These are phyloP conservation scores for Vaccinium darrowii DNA, from an alignment of 148 eudicot species.

Conservation along the genomic window DNA sequence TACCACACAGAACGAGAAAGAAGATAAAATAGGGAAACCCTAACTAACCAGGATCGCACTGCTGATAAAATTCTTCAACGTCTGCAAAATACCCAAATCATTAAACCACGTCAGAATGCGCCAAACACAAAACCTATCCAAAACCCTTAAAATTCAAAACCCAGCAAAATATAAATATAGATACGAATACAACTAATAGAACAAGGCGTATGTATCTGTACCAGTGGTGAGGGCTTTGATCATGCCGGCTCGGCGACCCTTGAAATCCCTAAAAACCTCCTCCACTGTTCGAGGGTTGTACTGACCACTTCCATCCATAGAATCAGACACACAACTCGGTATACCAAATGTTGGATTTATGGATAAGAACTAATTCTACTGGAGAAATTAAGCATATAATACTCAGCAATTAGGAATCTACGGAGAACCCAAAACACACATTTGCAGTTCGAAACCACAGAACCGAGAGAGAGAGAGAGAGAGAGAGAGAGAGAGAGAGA, in stretches of 20 bases:
- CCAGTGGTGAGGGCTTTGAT: constrained; percentile 42
- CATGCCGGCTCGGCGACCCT: constrained; percentile 40
- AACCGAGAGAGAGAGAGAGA: background rate
- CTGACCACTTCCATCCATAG: constrained; percentile 24
- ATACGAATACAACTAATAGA: background rate
- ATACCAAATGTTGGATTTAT: background rate
- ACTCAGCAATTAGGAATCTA: background rate
- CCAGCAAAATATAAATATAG: background rate
- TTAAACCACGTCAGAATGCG: background rate
- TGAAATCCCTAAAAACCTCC: constrained; percentile 39
- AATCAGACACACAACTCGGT: background rate
- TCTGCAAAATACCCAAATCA: constrained; percentile 27
- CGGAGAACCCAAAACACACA: background rate
- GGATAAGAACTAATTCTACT: background rate
- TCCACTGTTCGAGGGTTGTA: constrained; percentile 40
- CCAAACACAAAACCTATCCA: background rate
- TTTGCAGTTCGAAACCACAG: background rate
- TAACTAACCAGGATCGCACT: constrained; percentile 51
- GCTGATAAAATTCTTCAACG: constrained; percentile 47
- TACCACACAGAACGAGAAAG: background rate
- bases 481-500: background rate
- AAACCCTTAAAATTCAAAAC: constrained; percentile 12
- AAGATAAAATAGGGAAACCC: background rate
- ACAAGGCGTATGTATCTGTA: no score
- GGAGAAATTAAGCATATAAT: background rate